Evolutionary conservation across 768 basidiomycete species (phyloP), one percentile per base, ranked within the genome.

Genomic region (Trametes cinnabarina): DNA sequence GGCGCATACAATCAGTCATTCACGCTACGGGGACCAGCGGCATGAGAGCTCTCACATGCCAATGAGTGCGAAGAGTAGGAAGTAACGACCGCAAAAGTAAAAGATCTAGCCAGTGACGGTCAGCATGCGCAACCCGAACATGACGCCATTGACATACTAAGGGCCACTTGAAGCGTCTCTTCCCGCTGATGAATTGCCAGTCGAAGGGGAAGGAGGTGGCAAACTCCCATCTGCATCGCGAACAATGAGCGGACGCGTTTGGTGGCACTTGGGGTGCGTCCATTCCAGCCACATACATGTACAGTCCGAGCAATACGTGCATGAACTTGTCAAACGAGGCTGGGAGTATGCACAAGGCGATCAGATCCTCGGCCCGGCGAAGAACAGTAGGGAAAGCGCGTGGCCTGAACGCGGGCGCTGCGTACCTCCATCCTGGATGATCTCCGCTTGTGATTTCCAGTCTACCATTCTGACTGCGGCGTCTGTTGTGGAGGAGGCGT

Each of bases 41-140:
- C 12, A 32, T n/a, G 19, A 48, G 41, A 4, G 6, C 63, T 37
- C 77, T 60, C 58, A 79, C 80, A 80, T 78, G 57, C 79, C 79
- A 19, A 80, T 72, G 65, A 80, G 66, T 9, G 79, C 76, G 47
- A 74, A 74, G 17, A 81, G 66, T 34, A 80, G 63, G 30, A 73
- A 55, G 67, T 81, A 80, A 55, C 79, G 76, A 3, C 74, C 76
- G 6, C 72, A 60, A 51, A 80, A 79, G 65, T 80, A 80, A 58
- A 78, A 79, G 26, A 71, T 65, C 78, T 80, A 44, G 4, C 4
- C n/a, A 17, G 19, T 20, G 11, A 7, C 15, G 3, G 14, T n/a
- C 15, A 25, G 25, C 12, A 17, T 4, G n/a, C 34, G 14, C 7
- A 9, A 1, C 23, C 12, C 12, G 17, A 5, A 25, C 28, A 26